Percentiles rank a stretch among this genome's conserved stretches.
Conservation (phyloP, 2,329 filamentous ascomycete genomes). For the Penicillium sp. region DNA sequence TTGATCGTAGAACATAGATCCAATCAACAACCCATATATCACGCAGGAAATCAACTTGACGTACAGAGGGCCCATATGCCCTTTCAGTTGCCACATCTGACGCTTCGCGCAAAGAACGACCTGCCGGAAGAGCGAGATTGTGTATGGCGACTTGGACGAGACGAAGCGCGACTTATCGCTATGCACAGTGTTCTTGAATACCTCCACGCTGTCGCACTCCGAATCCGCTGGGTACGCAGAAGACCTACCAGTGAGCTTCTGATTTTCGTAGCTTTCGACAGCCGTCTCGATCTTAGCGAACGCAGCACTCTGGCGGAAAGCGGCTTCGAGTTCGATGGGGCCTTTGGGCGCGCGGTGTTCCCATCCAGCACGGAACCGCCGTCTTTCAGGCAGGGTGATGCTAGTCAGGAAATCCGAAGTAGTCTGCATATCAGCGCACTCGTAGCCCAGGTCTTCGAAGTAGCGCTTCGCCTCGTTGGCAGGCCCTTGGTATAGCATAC, state of each 20-base stretch:
- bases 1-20: conserved; percentile 69
- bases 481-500: conserved; percentile 61
- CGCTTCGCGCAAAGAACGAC: conserved; percentile 58
- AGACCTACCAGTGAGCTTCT: conserved; percentile 31
- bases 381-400: conserved; percentile 65
- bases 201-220: conserved; percentile 28
- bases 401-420: conserved; percentile 71
- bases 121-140: conserved; percentile 67
- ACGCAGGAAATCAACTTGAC: conserved; percentile 73
- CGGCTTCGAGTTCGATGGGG: conserved; percentile 62
- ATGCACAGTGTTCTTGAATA: conserved; percentile 60
- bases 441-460: conserved; percentile 61
- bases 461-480: conserved; percentile 56
- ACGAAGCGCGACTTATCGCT: conserved; percentile 53
- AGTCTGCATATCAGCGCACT: conserved; percentile 58
- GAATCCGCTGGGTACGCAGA: conserved; percentile 46
- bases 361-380: conserved; percentile 61
- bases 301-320: conserved; percentile 59
- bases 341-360: conserved; percentile 63
- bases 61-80: conserved; percentile 66
- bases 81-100: conserved; percentile 71
- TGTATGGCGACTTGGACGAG: conserved; percentile 67
- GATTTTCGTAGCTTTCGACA: conserved; percentile 56
- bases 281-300: conserved; percentile 59
- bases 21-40: conserved; percentile 66